These are phyloP conservation scores for Lodderomyces theae DNA, from an alignment of 1,139 yeast species.

Conservation along the genomic window DNA sequence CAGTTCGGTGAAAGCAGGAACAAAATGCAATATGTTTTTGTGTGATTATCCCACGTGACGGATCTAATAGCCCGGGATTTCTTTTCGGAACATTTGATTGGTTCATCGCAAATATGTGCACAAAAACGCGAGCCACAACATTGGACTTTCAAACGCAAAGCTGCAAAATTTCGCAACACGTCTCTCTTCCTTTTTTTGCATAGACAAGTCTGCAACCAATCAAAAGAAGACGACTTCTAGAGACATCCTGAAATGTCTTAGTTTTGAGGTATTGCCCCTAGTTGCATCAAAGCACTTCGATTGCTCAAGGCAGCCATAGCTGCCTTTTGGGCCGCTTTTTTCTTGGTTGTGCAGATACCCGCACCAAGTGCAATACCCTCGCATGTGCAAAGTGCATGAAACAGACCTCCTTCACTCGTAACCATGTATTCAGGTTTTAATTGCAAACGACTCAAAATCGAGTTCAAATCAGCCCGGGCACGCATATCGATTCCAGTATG, in stretches of 20 bases:
- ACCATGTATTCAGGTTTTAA: constrained; percentile 22
- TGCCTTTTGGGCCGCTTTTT: constrained; percentile 31
- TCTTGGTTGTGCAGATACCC: constrained; percentile 30
- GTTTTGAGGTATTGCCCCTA: constrained; percentile 14
- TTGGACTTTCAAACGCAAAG: background rate
- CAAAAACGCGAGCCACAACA: background rate
- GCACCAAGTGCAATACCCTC: constrained; percentile 31
- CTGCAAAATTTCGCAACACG: background rate
- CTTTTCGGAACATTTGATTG: constrained; percentile 1
- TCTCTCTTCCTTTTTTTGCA: too few species aligned
- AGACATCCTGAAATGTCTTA: too few species aligned
- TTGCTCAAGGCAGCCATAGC: constrained; percentile 30
- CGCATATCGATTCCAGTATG: constrained; percentile 17
- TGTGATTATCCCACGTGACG: background rate
- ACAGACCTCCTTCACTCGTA: background rate
- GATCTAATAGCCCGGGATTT: background rate
- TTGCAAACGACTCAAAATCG: constrained; percentile 23
- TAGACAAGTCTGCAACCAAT: too few species aligned
- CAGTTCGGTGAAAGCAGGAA: background rate
- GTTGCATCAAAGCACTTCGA: constrained; percentile 16
- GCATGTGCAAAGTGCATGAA: background rate
- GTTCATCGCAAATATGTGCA: background rate
- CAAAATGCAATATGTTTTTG: background rate
- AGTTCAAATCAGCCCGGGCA: constrained; percentile 28
- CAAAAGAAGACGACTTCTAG: too few species aligned